Base-by-base conservation (phyloP, 2,329 filamentous ascomycete genomes). In the Penicillium sp. region DNA sequence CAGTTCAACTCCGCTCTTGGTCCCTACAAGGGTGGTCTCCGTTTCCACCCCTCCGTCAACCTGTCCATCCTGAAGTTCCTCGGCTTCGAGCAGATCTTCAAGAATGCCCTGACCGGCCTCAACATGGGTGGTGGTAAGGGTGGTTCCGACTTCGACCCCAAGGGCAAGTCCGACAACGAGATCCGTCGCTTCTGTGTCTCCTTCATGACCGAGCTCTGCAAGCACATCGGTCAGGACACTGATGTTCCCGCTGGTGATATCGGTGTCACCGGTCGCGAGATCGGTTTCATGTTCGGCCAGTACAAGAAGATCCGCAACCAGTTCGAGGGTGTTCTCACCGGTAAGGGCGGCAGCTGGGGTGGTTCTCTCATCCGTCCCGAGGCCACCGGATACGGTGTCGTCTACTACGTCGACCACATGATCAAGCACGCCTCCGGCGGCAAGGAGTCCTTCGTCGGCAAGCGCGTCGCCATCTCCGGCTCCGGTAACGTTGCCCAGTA, bases 61-160 rank as follows among this genome's bases (percentile, higher is more conserved):
- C 81, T 88, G 53, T 85, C 81, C 56, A 83, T 86, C 72, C 86
- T 99, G 71, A 99, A 99, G 84, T 98, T 98, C 82, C 85, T 99
- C 74, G 95, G 93, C 66, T 98, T 98, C 72, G 95, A 99, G 87
- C 95, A 98, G 83, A 96, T 93, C 81, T 98, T 98, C 86, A 98
- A 98, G 87, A 98, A 98, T 91, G 95, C 95, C 67, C 83, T 98
- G 68, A 98, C 95, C 61, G 95, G 95, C 73, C 81, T 96, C 72
- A 91, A 86, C 82, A 97, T 99, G 88, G 95, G 95, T 66, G 95
- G 95, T 81, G 95, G 90, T 73, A 98, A 98, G 84, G 95, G 95
- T 80, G 95, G 95, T 72, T 89, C 93, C 76, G 95, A 98, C 83
- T 98, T 99, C 77, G 92, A 98, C 80, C 95, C 95, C 78, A 99